A percentile compares a stretch with the other conserved stretches of the same genome.
phyloP scores from a whole-genome alignment of 176 grass and related monocot species.

The Avena eriantha region DNA sequence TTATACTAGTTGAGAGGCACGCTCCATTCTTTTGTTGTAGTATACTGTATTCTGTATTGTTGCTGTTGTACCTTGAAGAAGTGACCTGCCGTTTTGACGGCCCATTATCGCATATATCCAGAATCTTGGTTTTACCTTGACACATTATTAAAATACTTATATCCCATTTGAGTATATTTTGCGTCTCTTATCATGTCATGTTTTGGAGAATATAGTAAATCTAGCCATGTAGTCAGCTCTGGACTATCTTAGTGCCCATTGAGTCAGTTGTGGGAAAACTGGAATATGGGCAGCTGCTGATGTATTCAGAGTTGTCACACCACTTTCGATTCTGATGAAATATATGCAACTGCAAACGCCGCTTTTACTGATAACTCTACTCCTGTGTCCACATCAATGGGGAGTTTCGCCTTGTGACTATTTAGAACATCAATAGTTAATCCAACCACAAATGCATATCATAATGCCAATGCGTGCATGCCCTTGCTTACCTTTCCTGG shows the following conservation, averaged over 20 bases:
- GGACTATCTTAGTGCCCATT: not conserved
- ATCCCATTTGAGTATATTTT: not conserved
- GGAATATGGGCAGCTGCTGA: not conserved
- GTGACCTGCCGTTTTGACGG: not conserved
- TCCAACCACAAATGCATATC: not conserved
- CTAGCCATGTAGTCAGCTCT: not conserved
- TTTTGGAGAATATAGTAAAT: slow-evolving; percentile 15
- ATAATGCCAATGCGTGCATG: not conserved
- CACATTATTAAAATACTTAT: not conserved
- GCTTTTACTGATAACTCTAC: not conserved
- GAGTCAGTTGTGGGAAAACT: not conserved
- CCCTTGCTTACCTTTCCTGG: not conserved
- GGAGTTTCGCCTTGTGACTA: not conserved
- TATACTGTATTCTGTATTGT: not conserved
- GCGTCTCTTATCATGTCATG: not conserved
- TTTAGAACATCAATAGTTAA: not conserved
- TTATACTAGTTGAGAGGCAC: slow-evolving; percentile 15
- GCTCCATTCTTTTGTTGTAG: slow-evolving; percentile 30
- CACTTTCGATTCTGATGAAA: not conserved
- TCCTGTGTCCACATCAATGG: not conserved
- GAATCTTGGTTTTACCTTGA: not conserved
- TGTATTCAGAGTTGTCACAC: slow-evolving; percentile 3
- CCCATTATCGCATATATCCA: not conserved
- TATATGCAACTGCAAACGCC: not conserved
- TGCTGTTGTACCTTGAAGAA: slow-evolving; percentile 14